Percentiles rank a stretch among this genome's conserved stretches.
Evolutionary conservation across 1,284 basidiomycete genomes (phyloP).

Genomic region (Trametes pubescens): DNA sequence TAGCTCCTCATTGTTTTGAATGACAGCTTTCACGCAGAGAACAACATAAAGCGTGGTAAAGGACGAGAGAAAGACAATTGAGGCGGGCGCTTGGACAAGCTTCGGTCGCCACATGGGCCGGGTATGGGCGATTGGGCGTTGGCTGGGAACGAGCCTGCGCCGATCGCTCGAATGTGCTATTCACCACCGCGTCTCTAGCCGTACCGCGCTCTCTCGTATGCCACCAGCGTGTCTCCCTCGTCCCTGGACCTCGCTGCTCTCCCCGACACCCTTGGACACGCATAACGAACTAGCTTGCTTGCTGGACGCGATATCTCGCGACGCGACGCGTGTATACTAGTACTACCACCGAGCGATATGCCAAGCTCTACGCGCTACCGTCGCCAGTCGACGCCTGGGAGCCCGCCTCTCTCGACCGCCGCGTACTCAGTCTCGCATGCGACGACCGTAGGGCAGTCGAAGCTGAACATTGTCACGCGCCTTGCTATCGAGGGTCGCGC

Average conservation of each 20-base stretch:
- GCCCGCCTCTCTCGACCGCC: slow-evolving; percentile 52
- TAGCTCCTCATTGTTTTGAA: slow-evolving; percentile 18
- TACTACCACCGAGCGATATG: slow-evolving; percentile 28
- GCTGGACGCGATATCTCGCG: slow-evolving; percentile 23
- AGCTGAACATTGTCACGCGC: slow-evolving; percentile 73
- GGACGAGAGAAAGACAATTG: slow-evolving; percentile 14
- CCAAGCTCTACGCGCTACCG: slow-evolving; percentile 42
- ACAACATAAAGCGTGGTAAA: slow-evolving; percentile 4
- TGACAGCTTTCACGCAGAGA: not conserved
- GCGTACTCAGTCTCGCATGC: slow-evolving; percentile 42
- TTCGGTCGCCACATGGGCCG: slow-evolving; percentile 1
- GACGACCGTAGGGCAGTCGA: slow-evolving; percentile 49
- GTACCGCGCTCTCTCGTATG: slow-evolving; percentile 16
- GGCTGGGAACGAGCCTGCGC: slow-evolving; percentile 27
- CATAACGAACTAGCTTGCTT: not conserved
- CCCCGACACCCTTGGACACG: slow-evolving; percentile 4
- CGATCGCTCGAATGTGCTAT: slow-evolving; percentile 7
- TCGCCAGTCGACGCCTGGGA: slow-evolving; percentile 47
- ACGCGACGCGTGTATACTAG: slow-evolving; percentile 22
- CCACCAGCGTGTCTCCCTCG: slow-evolving; percentile 25
- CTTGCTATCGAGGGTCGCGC: slow-evolving; percentile 78
- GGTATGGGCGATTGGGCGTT: slow-evolving; percentile 2
- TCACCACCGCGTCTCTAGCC: slow-evolving; percentile 11
- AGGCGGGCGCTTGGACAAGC: not conserved
- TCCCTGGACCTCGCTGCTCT: slow-evolving; percentile 3